phyloP scores from a whole-genome alignment of 1,284 basidiomycete genomes.

The Rhodotorula glutinis region DNA sequence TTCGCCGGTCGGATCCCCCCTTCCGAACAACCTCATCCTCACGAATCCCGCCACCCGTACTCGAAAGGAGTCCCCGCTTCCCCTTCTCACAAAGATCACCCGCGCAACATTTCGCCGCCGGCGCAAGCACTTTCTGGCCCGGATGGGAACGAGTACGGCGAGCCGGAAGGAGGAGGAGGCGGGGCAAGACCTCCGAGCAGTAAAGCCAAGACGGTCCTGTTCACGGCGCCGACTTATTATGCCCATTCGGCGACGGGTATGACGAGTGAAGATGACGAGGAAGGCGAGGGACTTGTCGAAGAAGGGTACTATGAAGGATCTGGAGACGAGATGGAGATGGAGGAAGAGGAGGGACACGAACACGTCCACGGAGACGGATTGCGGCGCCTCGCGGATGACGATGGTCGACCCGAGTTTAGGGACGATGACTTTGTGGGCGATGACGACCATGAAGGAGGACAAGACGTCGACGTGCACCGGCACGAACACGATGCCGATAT shows the following conservation, averaged over 20 bases:
- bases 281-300: constrained; percentile 31
- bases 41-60: constrained; percentile 38
- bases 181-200: constrained; percentile 14
- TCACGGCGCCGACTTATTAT: constrained; percentile 54
- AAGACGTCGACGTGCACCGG: neutral
- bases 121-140: no score
- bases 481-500: neutral
- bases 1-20: constrained; percentile 43
- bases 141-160: neutral
- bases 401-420: constrained; percentile 5
- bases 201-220: constrained; percentile 47
- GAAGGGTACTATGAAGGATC: constrained; percentile 23
- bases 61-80: constrained; percentile 41
- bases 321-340: neutral
- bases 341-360: constrained; percentile 10
- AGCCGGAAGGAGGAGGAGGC: neutral
- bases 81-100: constrained; percentile 42
- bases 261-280: constrained; percentile 58
- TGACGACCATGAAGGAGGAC: constrained; percentile 33
- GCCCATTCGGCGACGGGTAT: constrained; percentile 56
- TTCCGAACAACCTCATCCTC: constrained; percentile 39
- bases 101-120: constrained; percentile 39
- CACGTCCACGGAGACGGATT: constrained; percentile 35
- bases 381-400: constrained; percentile 40
- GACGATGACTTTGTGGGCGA: neutral